These are phyloP conservation scores for Candida parachauliodes DNA, from an alignment of 805 yeast species.

Conservation along the genomic window DNA sequence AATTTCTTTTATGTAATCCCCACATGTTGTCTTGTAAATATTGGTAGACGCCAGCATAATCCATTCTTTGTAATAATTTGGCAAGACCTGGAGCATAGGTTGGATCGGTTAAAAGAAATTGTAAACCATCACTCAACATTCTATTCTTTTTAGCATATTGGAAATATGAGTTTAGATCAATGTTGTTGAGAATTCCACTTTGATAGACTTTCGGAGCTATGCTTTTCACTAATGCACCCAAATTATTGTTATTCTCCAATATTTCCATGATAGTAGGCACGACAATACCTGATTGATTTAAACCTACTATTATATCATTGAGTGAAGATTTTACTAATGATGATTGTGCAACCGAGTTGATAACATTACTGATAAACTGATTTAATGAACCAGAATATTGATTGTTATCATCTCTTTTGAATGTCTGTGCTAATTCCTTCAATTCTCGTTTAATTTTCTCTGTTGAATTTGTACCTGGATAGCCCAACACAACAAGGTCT, in stretches of 20 bases:
- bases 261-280: conserved; percentile 24
- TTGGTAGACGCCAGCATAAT: conserved; percentile 26
- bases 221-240: conserved; percentile 20
- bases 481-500: not conserved
- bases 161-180: conserved; percentile 24
- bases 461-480: conserved; percentile 1
- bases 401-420: conserved; percentile 6
- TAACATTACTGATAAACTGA: conserved; percentile 28
- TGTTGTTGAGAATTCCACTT: conserved; percentile 28
- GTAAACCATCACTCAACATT: conserved; percentile 19
- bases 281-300: conserved; percentile 28
- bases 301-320: conserved; percentile 23
- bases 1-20: conserved; percentile 17
- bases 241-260: conserved; percentile 13
- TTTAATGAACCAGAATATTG: conserved; percentile 28
- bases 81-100: conserved; percentile 31
- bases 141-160: conserved; percentile 20
- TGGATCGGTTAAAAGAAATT: conserved; percentile 25
- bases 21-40: conserved; percentile 27
- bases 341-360: conserved; percentile 21
- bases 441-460: not conserved
- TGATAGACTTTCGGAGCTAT: conserved; percentile 22
- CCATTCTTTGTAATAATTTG: conserved; percentile 25
- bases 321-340: conserved; percentile 18
- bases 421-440: not conserved